Conservation (phyloP, 2,329 filamentous ascomycete species). For the Periconia digitata region DNA sequence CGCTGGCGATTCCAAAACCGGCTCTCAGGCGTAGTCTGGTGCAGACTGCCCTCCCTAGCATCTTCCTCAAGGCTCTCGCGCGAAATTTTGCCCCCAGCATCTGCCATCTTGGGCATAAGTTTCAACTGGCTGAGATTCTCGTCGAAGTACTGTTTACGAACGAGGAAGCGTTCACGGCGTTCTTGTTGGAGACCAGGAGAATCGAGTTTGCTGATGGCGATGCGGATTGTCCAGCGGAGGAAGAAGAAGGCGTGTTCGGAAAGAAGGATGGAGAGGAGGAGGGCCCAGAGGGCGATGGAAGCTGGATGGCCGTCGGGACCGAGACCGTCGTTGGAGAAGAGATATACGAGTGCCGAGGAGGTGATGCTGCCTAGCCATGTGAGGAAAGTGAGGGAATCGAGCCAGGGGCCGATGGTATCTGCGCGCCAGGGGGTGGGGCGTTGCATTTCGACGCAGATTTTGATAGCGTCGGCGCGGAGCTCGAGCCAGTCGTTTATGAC, state of each 20-base stretch:
- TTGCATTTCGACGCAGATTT: conserved; percentile 87
- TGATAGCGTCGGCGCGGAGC: conserved; percentile 88
- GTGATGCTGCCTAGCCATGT: conserved; percentile 91
- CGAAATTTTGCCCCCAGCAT: conserved; percentile 60
- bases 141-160: conserved; percentile 77
- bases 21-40: conserved; percentile 46
- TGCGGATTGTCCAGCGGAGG: conserved; percentile 70
- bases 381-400: conserved; percentile 83
- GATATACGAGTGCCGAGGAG: conserved; percentile 82
- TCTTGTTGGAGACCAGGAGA: conserved; percentile 85
- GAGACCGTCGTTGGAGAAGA: conserved; percentile 73
- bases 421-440: conserved; percentile 86
- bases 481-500: conserved; percentile 96
- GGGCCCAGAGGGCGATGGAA: conserved; percentile 74
- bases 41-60: conserved; percentile 44
- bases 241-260: conserved; percentile 89
- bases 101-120: conserved; percentile 43
- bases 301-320: conserved; percentile 67
- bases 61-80: conserved; percentile 65
- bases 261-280: conserved; percentile 80
- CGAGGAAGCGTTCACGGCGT: conserved; percentile 74
- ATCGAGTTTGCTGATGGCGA: conserved; percentile 77
- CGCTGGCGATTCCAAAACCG: conserved; percentile 57
- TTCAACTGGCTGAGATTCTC: conserved; percentile 66
- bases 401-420: conserved; percentile 92